Evolutionary conservation across 2,329 filamentous ascomycete genomes (phyloP).

Genomic region (Xylariales sp.): DNA sequence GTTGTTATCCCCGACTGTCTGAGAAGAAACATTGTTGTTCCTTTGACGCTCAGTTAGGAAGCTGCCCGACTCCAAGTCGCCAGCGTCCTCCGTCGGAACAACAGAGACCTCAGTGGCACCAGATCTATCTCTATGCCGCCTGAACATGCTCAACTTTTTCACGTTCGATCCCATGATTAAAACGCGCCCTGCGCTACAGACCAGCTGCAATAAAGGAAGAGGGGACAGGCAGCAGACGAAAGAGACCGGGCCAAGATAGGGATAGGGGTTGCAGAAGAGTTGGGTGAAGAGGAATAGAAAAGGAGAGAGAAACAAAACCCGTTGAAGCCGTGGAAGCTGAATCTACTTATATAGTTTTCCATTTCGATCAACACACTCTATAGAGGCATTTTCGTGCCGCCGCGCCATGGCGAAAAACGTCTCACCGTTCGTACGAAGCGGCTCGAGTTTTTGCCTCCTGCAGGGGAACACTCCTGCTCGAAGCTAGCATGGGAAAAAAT

Average conservation of each 20-base stretch:
- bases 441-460: conserved; percentile 11
- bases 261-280: no score
- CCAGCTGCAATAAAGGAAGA: conserved; percentile 20
- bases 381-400: no score
- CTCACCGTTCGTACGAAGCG: conserved; percentile 16
- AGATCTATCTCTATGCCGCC: conserved; percentile 15
- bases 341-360: conserved; percentile 18
- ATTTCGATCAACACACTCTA: no score
- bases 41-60: conserved; percentile 22
- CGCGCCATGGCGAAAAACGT: conserved; percentile 17
- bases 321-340: no score
- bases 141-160: conserved; percentile 24
- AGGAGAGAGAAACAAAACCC: no score
- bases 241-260: conserved; percentile 7
- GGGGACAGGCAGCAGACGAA: conserved; percentile 9
- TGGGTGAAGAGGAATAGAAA: conserved; percentile 11
- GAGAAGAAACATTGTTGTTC: conserved; percentile 18
- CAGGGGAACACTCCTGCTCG: conserved; percentile 14
- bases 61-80: conserved; percentile 24
- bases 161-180: conserved; percentile 25
- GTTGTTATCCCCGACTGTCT: conserved; percentile 11
- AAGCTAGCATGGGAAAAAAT: conserved; percentile 1
- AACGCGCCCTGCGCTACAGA: conserved; percentile 22
- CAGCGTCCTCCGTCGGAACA: conserved; percentile 15
- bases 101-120: conserved; percentile 17